Percentiles rank a stretch among this genome's conserved stretches.
phyloP scores from a whole-genome alignment of 805 yeast genomes.

The Metschnikowia matae region DNA sequence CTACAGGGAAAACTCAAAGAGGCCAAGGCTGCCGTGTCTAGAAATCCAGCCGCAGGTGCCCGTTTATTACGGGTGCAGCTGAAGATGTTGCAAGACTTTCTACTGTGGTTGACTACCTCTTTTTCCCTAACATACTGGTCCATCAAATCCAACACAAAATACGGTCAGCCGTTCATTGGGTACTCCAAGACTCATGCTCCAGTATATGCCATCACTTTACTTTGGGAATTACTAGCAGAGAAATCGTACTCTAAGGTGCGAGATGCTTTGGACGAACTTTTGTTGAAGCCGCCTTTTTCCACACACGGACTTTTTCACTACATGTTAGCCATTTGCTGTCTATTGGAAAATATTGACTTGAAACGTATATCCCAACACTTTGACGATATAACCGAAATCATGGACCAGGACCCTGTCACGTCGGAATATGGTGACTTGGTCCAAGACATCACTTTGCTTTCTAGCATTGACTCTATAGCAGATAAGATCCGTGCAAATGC shows the following conservation, averaged over 20 bases:
- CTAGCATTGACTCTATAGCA: constrained; percentile 13
- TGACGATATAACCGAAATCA: constrained; percentile 7
- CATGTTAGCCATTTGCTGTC: constrained; percentile 28
- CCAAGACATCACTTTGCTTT: constrained; percentile 13
- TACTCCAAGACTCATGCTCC: constrained; percentile 40
- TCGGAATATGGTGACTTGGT: constrained; percentile 15
- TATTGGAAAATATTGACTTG: constrained; percentile 23
- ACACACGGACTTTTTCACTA: constrained; percentile 40
- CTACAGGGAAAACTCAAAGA: constrained; percentile 19
- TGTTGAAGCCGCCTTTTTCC: constrained; percentile 41
- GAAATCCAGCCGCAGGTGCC: background rate
- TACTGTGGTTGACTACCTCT: constrained; percentile 2
- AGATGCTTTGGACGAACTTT: constrained; percentile 33
- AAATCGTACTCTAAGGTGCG: constrained; percentile 33
- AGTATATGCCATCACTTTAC: constrained; percentile 33
- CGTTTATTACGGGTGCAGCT: background rate
- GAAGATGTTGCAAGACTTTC: constrained; percentile 2
- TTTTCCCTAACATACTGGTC: background rate
- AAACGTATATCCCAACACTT: background rate
- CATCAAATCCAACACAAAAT: background rate
- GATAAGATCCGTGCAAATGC: constrained; percentile 10
- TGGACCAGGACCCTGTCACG: constrained; percentile 1
- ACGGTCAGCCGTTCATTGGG: constrained; percentile 2
- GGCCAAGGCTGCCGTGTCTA: constrained; percentile 1
- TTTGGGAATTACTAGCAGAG: constrained; percentile 41